Base-by-base conservation (phyloP, 148 eudicot species). In the Rhododendron simsii region DNA sequence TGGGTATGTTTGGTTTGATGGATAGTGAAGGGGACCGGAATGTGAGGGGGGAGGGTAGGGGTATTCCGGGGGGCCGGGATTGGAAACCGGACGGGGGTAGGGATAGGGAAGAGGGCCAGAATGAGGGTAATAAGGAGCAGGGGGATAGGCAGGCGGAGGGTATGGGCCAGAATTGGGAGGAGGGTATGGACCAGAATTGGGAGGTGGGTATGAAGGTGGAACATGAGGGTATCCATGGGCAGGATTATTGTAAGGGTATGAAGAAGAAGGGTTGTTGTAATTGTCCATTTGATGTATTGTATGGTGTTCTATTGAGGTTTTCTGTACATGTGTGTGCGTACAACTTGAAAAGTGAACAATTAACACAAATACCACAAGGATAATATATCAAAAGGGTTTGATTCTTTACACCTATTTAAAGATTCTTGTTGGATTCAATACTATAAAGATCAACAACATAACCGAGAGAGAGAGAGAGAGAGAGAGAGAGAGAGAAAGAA, bases 141-240 rank as follows among this genome's bases (percentile, higher is more conserved):
- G 90, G 51, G 87, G 90, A 79, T 79, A 79, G 48, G 84, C 21
- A 89, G 92, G 88, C 65, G 91, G 86, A 45, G 88, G 86, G 82
- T 71, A 84, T 20, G 65, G 65, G 21, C 65, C 65, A 5, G 90
- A 45, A 80, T 37, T 59, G 23, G 9, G 65, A 9, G 88, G 84
- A 12, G 73, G 73, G 28, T 90, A 90, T 35, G 89, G 69, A 12
- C 88, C 87, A 15, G 87, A 84, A 80, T 51, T 80, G 2, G 91
- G 90, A 73, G 87, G 77, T 47, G 87, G 86, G 82, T 71, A 83
- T 5, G 90, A 44, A 83, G 50, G 51, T 6, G 87, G 83, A 16
- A 81, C 88, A 20, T 91, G 91, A 67, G 84, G 87, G 83, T 51
- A 51, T 18, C 63, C 83, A 80, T 51, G 55, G 65, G 65, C 4